These are phyloP conservation scores for Leccinum ochraceum DNA, from an alignment of 768 basidiomycete species.

Conservation along the genomic window DNA sequence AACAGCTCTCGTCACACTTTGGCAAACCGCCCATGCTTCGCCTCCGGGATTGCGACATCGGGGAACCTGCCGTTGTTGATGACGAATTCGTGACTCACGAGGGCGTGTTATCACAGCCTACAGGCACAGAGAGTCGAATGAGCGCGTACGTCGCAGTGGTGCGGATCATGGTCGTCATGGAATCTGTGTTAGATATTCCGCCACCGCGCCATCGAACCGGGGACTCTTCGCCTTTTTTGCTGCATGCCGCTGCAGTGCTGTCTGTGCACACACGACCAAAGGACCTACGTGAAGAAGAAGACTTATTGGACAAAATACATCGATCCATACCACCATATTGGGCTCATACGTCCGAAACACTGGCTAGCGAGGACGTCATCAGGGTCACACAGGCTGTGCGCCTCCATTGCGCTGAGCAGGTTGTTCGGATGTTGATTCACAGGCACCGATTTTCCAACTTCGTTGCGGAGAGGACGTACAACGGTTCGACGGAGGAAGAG, in stretches of 20 bases:
- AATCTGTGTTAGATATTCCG: conserved; percentile 82
- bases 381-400: conserved; percentile 87
- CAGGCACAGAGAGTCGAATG: conserved; percentile 74
- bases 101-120: conserved; percentile 61
- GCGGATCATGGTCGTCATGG: conserved; percentile 84
- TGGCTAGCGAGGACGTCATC: conserved; percentile 83
- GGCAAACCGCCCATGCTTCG: conserved; percentile 87
- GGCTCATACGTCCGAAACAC: conserved; percentile 77
- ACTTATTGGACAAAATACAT: conserved; percentile 77
- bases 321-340: conserved; percentile 72
- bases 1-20: conserved; percentile 87
- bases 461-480: conserved; percentile 65
- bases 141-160: conserved; percentile 77
- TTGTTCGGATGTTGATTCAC: conserved; percentile 84
- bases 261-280: conserved; percentile 60
- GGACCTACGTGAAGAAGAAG: conserved; percentile 78
- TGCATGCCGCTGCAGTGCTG: conserved; percentile 68
- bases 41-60: conserved; percentile 88
- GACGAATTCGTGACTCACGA: conserved; percentile 88
- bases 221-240: conserved; percentile 77
- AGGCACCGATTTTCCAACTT: conserved; percentile 82
- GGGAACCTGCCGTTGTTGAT: conserved; percentile 81
- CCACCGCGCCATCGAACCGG: conserved; percentile 57
- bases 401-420: conserved; percentile 85
- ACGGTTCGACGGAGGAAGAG: conserved; percentile 47